Conservation (phyloP, 768 basidiomycete genomes). For the Pisolithus marmoratus region DNA sequence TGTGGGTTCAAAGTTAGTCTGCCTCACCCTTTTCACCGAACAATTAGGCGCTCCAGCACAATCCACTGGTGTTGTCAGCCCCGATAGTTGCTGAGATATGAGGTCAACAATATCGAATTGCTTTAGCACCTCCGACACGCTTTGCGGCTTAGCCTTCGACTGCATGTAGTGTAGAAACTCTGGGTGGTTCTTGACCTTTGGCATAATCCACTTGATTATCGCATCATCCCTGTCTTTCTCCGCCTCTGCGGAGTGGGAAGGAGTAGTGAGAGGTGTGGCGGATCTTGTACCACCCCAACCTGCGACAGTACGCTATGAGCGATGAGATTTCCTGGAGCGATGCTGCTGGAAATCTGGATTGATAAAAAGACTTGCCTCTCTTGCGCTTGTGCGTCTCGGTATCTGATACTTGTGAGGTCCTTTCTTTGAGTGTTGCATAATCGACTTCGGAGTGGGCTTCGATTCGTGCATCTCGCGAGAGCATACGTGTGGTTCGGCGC, state of each 20-base stretch:
- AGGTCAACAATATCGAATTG: conserved; percentile 51
- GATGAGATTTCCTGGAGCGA: background rate
- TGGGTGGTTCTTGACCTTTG: conserved; percentile 38
- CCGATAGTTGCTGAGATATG: conserved; percentile 42
- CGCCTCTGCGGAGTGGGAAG: conserved; percentile 27
- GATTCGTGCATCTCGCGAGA: conserved; percentile 24
- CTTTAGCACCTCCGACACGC: conserved; percentile 36
- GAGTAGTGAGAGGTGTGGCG: conserved; percentile 18
- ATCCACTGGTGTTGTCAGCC: conserved; percentile 38
- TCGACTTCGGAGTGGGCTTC: conserved; percentile 22
- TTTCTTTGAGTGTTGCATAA: conserved; percentile 9
- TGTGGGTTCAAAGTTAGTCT: background rate
- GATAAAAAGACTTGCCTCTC: background rate
- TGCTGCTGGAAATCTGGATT: background rate
- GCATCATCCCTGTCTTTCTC: conserved; percentile 36
- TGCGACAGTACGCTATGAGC: background rate
- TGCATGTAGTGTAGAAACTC: conserved; percentile 44
- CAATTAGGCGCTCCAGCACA: conserved; percentile 28
- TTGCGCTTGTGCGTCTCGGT: conserved; percentile 11
- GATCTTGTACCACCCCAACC: conserved; percentile 1
- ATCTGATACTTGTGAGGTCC: conserved; percentile 13
- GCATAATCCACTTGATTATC: conserved; percentile 40
- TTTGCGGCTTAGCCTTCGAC: conserved; percentile 34
- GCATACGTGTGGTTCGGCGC: conserved; percentile 6
- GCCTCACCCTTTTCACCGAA: conserved; percentile 43